Percentiles rank a stretch among this genome's conserved stretches.
phyloP scores from a whole-genome alignment of 345 rosid species.

The Punica granatum region DNA sequence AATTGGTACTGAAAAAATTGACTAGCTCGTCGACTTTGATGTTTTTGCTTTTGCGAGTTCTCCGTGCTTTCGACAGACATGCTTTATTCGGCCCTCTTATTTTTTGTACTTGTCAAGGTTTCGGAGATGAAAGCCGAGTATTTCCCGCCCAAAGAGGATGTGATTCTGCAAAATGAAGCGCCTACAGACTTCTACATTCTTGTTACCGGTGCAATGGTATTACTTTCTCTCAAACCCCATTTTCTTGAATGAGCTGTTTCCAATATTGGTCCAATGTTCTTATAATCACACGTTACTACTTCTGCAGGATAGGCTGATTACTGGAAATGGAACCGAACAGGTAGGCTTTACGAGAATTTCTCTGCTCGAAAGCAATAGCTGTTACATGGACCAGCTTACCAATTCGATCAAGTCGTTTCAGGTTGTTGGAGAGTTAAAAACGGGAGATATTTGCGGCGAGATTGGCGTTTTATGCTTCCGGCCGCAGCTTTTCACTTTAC shows the following conservation, averaged over 20 bases:
- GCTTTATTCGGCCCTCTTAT: not conserved
- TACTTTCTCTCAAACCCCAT: not conserved
- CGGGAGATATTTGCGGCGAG: slow-evolving; percentile 18
- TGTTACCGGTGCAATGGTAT: slow-evolving; percentile 69
- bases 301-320: slow-evolving; percentile 47
- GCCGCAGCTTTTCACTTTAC: slow-evolving; percentile 22
- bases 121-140: slow-evolving; percentile 83
- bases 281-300: not conserved
- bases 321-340: slow-evolving; percentile 38
- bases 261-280: not conserved
- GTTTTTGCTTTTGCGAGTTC: not conserved
- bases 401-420: not conserved
- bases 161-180: slow-evolving; percentile 76
- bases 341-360: slow-evolving; percentile 19
- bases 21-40: not conserved
- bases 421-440: slow-evolving; percentile 16
- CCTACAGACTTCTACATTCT: slow-evolving; percentile 75
- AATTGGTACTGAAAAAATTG: slow-evolving; percentile 37
- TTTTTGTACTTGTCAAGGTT: slow-evolving; percentile 27
- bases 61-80: not conserved
- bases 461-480: slow-evolving; percentile 18
- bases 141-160: slow-evolving; percentile 84
- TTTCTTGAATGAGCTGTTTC: not conserved
- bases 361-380: not conserved
- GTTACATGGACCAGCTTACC: not conserved